These are phyloP conservation scores for Penicillium griseofulvum DNA, from an alignment of 2,329 filamentous ascomycete genomes.

Conservation along the genomic window DNA sequence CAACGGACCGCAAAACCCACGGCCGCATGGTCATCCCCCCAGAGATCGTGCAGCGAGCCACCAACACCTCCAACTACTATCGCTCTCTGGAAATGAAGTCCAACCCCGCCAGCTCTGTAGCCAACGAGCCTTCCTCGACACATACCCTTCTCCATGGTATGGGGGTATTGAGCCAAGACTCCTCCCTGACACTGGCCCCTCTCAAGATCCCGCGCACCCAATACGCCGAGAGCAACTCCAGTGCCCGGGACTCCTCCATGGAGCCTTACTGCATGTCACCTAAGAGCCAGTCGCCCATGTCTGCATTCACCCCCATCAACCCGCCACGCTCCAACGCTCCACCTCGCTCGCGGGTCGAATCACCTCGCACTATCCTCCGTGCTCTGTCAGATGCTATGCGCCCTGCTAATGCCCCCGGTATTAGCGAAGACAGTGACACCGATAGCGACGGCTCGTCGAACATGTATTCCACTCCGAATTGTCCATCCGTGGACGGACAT, in stretches of 20 bases:
- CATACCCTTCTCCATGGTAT: constrained; percentile 13
- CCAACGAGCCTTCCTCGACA: constrained; percentile 12
- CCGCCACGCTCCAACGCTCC: constrained; percentile 27
- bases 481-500: constrained; percentile 7
- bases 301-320: constrained; percentile 46
- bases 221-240: constrained; percentile 33
- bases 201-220: constrained; percentile 23
- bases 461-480: constrained; percentile 14
- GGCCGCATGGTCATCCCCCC: constrained; percentile 65
- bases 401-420: background rate
- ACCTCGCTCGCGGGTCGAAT: constrained; percentile 13
- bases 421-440: constrained; percentile 16
- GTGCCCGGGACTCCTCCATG: constrained; percentile 43
- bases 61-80: constrained; percentile 35
- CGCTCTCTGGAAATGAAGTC: constrained; percentile 30
- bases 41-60: constrained; percentile 54
- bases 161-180: background rate
- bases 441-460: constrained; percentile 15
- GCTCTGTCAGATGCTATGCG: constrained; percentile 13
- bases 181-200: background rate
- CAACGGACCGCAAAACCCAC: constrained; percentile 59
- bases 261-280: constrained; percentile 41
- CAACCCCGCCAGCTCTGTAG: background rate
- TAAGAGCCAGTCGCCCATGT: constrained; percentile 34
- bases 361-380: constrained; percentile 25